Evolutionary conservation across 345 rosid species (phyloP), one percentile per base, ranked within the genome.

Genomic region (Jatropha curcas): DNA sequence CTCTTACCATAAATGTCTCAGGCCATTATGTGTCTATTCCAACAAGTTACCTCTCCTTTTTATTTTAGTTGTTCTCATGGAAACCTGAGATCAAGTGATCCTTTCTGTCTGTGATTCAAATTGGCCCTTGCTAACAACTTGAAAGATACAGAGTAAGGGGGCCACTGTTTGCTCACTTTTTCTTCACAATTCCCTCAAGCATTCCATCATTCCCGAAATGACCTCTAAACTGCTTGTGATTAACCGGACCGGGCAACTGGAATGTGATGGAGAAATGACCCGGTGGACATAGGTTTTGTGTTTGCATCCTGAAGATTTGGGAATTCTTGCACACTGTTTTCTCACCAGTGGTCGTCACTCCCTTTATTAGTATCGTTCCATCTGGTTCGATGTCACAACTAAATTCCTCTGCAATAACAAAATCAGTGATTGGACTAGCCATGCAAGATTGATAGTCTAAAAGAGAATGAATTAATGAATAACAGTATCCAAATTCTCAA

Each of bases 191-290:
- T 7, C 85, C 97, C 72, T 89, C 94, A 16, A 94, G 81, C 65
- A 94, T 83, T 35, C 97, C 97, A 60, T 83, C 85, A 19, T 77
- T 77, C 7, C 85, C 89, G 64, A 92, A 90, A 52, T 37, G 64
- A 51, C 90, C 87, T 1, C 71, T 53, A 64, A 88, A 82, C 45
- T 82, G 84, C 35, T 78, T 85, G 57, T 65, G 74, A 71, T 86
- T 74, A 73, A 92, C 94, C 7, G 96, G 96, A 71, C 98, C 96
- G 5, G 96, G 94, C 16, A 94, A 93, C 72, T 79, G 82, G 73
- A 90, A 88, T 13, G 86, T 73, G 71, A 90, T 69, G 0, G 95
- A 77, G 80, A 94, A 94, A 62, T 73, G 86, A 28, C 98, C 97
- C 0, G 95, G 89, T 7, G 92, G 93, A 78, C 87, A 79, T 8